phyloP scores from a whole-genome alignment of 2,329 filamentous ascomycete species.

The Epichloe bromicola region DNA sequence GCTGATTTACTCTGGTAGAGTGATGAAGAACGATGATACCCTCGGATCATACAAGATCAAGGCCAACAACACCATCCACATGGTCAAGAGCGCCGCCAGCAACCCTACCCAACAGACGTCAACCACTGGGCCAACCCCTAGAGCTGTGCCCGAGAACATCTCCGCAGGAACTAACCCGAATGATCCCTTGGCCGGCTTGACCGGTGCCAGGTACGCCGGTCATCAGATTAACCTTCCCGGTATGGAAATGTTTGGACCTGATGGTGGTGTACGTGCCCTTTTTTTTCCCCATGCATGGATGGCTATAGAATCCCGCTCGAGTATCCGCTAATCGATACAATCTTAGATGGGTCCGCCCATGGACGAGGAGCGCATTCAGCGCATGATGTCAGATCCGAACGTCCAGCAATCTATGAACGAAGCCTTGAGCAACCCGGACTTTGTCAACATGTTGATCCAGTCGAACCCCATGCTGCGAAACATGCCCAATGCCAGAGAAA shows the following conservation, averaged over 20 bases:
- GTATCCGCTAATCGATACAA: constrained; percentile 12
- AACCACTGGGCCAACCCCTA: constrained; percentile 27
- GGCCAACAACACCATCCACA: constrained; percentile 85
- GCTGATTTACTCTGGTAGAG: constrained; percentile 91
- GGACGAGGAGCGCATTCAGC: constrained; percentile 65
- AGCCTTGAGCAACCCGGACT: constrained; percentile 85
- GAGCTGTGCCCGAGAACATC: constrained; percentile 56
- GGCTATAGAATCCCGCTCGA: background rate
- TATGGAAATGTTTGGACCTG: constrained; percentile 80
- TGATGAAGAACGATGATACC: constrained; percentile 88
- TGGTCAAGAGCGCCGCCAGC: constrained; percentile 92
- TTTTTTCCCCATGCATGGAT: background rate
- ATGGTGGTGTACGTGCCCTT: constrained; percentile 65
- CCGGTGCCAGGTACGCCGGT: constrained; percentile 85
- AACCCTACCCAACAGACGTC: constrained; percentile 43
- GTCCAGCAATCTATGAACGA: constrained; percentile 84
- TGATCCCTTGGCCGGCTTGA: constrained; percentile 81
- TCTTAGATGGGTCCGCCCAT: constrained; percentile 77
- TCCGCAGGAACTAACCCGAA: constrained; percentile 64
- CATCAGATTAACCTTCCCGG: constrained; percentile 73
- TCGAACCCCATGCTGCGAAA: constrained; percentile 72
- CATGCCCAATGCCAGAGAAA: constrained; percentile 64
- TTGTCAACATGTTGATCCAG: constrained; percentile 90
- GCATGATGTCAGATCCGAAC: constrained; percentile 80
- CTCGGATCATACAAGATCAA: constrained; percentile 88